Evolutionary conservation across 768 basidiomycete species (phyloP).

Genomic region (Lanmaoa pseudosensibilis): DNA sequence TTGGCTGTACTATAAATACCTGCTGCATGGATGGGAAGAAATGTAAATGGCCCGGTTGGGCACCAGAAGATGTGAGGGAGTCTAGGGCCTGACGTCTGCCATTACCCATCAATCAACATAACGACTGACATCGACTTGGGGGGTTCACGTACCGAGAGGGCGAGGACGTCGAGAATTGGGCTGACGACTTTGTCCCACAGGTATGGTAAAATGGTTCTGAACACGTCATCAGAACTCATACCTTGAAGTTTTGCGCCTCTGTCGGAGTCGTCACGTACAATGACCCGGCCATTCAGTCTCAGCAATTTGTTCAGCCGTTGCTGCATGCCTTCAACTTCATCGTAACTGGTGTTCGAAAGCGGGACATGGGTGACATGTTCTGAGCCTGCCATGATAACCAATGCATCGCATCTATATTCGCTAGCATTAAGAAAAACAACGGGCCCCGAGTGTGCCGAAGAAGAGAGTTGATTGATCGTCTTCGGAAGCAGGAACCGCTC

Average conservation of each 20-base stretch:
- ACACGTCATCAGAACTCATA: not conserved
- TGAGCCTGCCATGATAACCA: not conserved
- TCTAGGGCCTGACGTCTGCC: not conserved
- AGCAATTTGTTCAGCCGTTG: not conserved
- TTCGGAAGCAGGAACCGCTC: not conserved
- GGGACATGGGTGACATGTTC: not conserved
- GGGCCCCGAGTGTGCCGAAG: no score
- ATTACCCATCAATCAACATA: not conserved
- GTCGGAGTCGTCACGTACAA: no score
- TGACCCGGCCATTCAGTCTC: no score
- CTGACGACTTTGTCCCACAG: not conserved
- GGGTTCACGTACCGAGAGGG: not conserved
- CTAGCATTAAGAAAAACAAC: no score
- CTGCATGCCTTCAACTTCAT: not conserved
- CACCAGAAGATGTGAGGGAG: not conserved
- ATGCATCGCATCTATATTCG: not conserved
- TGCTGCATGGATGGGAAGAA: constrained; percentile 3
- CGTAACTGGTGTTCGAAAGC: not conserved
- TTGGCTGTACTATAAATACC: not conserved
- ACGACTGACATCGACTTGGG: no score
- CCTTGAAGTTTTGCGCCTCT: not conserved
- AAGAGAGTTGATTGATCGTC: no score
- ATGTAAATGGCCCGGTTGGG: not conserved
- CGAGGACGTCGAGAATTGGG: not conserved
- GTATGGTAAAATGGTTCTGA: not conserved